Base-by-base conservation (phyloP, 2,329 filamentous ascomycete species). In the Fusarium anthophilum region DNA sequence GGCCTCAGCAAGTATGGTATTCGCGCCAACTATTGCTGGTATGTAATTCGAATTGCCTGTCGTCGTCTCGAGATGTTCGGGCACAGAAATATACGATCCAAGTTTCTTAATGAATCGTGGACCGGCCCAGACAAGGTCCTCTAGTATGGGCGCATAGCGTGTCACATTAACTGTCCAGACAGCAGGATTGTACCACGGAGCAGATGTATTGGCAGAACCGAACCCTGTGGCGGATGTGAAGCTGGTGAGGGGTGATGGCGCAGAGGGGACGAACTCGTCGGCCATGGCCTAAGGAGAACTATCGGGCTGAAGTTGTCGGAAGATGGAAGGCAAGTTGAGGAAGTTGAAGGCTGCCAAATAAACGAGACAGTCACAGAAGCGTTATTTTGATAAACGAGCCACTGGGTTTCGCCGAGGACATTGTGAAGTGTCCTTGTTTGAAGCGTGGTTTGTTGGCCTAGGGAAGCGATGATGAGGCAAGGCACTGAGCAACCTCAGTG, bases 41-140 rank as follows among this genome's bases (percentile, higher is more conserved):
- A 73, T 56, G 56, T 75, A 71, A 37, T 44, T 64, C 37, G 73
- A 70, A 57, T 50, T 76, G 90, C 89, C 86, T 76, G 87, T 85
- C 77, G 60, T 59, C 18, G 72, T 43, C 54, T 92, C 90, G 58
- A 92, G 83, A 61, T 88, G 85, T 75, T 93, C 91, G 18, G 89
- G 86, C 39, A 89, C 82, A 41, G 88, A 84, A 64, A 91, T 86
- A 75, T 92, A 88, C n/a, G 88, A 90, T 57, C 91, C 90, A 43
- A 92, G 86, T 80, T 90, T 91, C 81, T 88, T 91, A 38, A 93
- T 87, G 79, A 95, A 90, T 66, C 93, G 88, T 56, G 93, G 93
- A 8, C 93, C 88, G 24, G 90, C 92, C 81, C 90, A 86, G 72
- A 94, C 87, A 54, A 95, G 84, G 77, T 94, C 92, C 80, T 90